Base-by-base conservation (phyloP, 2,329 filamentous ascomycete genomes). In the Trichoderma pleuroti region DNA sequence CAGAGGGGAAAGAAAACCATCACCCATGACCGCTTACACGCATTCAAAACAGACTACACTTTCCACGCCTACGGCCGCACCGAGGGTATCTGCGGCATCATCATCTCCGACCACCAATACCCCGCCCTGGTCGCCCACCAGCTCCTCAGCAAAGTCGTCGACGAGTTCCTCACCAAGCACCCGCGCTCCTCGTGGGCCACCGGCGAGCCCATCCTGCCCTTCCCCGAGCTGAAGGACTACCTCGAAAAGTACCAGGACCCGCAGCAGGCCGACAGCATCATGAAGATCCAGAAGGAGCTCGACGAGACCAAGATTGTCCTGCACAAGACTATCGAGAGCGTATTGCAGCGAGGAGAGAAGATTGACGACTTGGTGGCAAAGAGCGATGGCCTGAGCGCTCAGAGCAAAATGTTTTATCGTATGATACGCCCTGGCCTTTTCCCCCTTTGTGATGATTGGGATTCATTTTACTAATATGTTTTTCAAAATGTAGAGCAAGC, bases 321-420 rank as follows among this genome's bases (percentile, higher is more conserved):
- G 76, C 94, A 98, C 84, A 97, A 98, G 88, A 98, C 96, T 57
- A 98, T 97, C 77, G 92, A 97, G 84, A 92, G 89, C 77, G 90
- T 86, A 66, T 82, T 98, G 77, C 91, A 98, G 85, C 88, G 96
- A 73, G 96, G 94, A 54, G 94, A 98, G 88, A 98, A 98, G 87
- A 93, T 99, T 75, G 95, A 98, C 79, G 93, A 92, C 76, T 83
- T 99, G 76, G 95, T 98, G 59, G 91, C 91, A 74, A 98, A 98
- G 89, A 97, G 93, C 77, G 93, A 97, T 76, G 93, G 91, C 14
- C 82, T 99, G 77, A 97, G 93, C 82, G 88, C 90, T 63, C 92
- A 96, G 86, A 97, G 93, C 84, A 98, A 97, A 87, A 95, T 97
- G 92, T 99, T 99, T 81, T 98, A 98, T 82, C 93, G 91, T 91